phyloP scores from a whole-genome alignment of 139 green algal genomes.

The Diplosphaera chodatii region DNA sequence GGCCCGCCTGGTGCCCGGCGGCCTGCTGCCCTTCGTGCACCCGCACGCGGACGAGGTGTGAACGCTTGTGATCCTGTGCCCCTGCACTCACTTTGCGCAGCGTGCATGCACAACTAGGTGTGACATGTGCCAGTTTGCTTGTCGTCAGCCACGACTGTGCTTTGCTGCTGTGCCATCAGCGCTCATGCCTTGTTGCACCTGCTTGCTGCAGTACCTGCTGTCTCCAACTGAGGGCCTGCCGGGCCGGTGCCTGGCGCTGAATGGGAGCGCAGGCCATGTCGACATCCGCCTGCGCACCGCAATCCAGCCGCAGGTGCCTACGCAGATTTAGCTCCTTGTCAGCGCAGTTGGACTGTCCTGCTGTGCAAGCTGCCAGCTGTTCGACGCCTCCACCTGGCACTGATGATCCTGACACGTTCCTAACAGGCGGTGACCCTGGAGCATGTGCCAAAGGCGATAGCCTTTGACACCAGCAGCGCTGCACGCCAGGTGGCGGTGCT shows the following conservation, averaged over 20 bases:
- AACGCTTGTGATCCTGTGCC: no score
- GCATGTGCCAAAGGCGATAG: constrained; percentile 22
- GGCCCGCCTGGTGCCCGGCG: neutral
- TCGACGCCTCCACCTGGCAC: no score
- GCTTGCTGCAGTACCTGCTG: constrained; percentile 23
- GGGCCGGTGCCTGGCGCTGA: constrained; percentile 29
- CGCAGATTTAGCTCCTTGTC: no score
- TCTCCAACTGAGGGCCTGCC: constrained; percentile 5
- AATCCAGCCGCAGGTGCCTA: constrained; percentile 14
- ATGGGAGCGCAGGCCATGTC: constrained; percentile 20
- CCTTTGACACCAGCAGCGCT: constrained; percentile 20
- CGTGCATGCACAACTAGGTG: no score
- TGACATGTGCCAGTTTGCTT: no score
- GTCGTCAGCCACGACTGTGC: no score
- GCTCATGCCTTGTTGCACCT: neutral
- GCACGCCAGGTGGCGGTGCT: constrained; percentile 8
- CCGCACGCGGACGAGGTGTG: constrained; percentile 12
- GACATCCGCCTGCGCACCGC: constrained; percentile 20
- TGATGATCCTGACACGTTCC: no score
- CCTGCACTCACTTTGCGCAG: no score
- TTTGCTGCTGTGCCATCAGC: no score
- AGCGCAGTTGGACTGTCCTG: no score
- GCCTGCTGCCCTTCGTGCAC: neutral
- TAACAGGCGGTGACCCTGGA: constrained; percentile 25
- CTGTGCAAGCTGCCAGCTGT: no score